Conservation (phyloP, 352 stramenopile species). For the Stephanocyclus meneghinianus region DNA sequence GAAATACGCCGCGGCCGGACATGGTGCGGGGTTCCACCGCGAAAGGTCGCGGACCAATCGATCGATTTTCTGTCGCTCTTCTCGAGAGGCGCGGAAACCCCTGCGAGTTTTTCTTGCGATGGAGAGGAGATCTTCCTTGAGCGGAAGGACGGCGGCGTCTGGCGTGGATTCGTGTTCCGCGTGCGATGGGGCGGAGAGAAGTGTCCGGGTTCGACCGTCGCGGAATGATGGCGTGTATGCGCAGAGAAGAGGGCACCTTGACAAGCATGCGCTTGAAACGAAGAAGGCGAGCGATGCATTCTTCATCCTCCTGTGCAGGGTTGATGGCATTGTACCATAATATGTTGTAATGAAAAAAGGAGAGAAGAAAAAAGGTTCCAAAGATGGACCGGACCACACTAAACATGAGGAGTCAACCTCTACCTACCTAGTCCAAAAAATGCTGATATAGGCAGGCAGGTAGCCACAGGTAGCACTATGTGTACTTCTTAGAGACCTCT, state of each 20-base stretch:
- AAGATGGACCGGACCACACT: too few species aligned
- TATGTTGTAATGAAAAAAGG: too few species aligned
- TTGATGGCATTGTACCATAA: too few species aligned
- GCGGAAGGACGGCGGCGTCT: conserved; percentile 5
- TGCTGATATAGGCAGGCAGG: too few species aligned
- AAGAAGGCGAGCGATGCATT: not conserved
- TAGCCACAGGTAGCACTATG: too few species aligned
- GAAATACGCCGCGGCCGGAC: conserved; percentile 71
- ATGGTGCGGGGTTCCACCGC: conserved; percentile 51
- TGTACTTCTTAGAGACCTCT: too few species aligned
- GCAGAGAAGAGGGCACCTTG: not conserved
- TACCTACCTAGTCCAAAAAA: too few species aligned
- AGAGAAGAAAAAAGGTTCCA: too few species aligned
- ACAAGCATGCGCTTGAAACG: not conserved
- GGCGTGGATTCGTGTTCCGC: too few species aligned
- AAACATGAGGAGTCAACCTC: too few species aligned
- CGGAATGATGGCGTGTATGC: not conserved
- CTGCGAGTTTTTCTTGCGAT: conserved; percentile 36
- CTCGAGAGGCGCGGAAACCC: conserved; percentile 49
- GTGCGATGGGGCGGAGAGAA: too few species aligned
- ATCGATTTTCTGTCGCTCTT: conserved; percentile 46
- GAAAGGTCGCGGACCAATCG: conserved; percentile 58
- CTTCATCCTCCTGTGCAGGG: not conserved
- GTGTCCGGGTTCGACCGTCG: not conserved
- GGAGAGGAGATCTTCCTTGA: conserved; percentile 52